These are phyloP conservation scores for Podospora anserina DNA, from an alignment of 495 filamentous ascomycete species.

Conservation along the genomic window DNA sequence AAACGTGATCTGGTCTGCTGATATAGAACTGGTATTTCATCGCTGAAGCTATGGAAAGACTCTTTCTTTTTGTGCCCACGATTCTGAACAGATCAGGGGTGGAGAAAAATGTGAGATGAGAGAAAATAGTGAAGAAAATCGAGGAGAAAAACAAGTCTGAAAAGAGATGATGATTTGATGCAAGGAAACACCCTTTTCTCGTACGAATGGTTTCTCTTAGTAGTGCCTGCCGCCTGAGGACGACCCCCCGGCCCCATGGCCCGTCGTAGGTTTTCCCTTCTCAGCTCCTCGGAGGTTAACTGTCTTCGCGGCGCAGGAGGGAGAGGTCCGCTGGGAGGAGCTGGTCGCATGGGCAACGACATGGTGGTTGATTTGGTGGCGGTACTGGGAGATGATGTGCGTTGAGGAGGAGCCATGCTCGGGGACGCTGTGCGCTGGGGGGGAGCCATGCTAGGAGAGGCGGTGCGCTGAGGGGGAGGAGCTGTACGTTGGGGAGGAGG, in stretches of 20 bases:
- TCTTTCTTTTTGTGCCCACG: not conserved
- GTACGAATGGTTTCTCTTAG: slow-evolving; percentile 18
- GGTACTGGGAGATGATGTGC: slow-evolving; percentile 9
- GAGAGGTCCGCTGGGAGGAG: slow-evolving; percentile 40
- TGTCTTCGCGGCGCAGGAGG: slow-evolving; percentile 49
- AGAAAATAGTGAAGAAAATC: slow-evolving; percentile 7
- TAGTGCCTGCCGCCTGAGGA: slow-evolving; percentile 34
- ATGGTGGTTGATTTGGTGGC: slow-evolving; percentile 32
- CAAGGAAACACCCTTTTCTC: slow-evolving; percentile 28
- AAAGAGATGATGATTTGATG: slow-evolving; percentile 17
- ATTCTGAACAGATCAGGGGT: not conserved
- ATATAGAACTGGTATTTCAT: not conserved
- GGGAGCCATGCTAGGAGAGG: not conserved
- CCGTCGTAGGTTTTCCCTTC: slow-evolving; percentile 28
- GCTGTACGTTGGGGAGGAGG: slow-evolving; percentile 5
- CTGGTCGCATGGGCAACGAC: slow-evolving; percentile 49
- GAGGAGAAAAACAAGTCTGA: slow-evolving; percentile 1
- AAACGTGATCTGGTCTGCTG: not conserved
- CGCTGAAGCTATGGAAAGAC: not conserved
- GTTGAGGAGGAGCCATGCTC: not conserved
- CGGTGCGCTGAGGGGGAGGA: not conserved
- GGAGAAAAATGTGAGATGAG: slow-evolving; percentile 1
- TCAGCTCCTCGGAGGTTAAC: slow-evolving; percentile 20
- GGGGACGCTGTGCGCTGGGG: slow-evolving; percentile 3
- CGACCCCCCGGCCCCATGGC: slow-evolving; percentile 40